Conservation (phyloP, 345 rosid genomes). For the Conringia planisiliqua region DNA sequence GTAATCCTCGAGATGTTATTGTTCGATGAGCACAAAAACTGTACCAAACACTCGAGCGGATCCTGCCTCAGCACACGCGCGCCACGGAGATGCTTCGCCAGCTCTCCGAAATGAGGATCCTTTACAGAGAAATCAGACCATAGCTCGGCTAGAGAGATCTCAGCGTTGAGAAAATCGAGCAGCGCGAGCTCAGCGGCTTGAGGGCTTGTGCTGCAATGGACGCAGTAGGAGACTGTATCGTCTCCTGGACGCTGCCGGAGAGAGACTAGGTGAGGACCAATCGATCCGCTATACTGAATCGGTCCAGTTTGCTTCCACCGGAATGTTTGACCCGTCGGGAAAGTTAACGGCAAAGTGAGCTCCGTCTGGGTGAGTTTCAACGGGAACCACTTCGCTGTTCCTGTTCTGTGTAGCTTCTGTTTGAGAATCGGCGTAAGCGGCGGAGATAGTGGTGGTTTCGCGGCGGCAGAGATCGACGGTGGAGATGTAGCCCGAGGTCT, state of each 20-base stretch:
- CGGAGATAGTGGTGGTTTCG: conserved; percentile 28
- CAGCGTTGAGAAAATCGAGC: conserved; percentile 71
- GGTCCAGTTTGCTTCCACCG: conserved; percentile 84
- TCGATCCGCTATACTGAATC: conserved; percentile 64
- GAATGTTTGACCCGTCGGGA: conserved; percentile 97
- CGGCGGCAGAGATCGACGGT: conserved; percentile 28
- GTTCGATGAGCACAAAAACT: conserved; percentile 89
- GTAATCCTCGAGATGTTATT: conserved; percentile 84
- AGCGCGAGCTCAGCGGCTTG: conserved; percentile 55
- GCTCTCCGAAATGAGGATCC: conserved; percentile 65
- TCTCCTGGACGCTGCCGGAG: conserved; percentile 53
- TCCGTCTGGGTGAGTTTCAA: conserved; percentile 58
- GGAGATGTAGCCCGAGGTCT: conserved; percentile 40
- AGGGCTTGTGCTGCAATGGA: conserved; percentile 50
- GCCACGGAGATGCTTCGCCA: conserved; percentile 58
- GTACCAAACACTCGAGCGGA: conserved; percentile 84
- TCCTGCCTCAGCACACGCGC: conserved; percentile 93
- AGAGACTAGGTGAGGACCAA: conserved; percentile 72
- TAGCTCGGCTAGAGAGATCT: conserved; percentile 49
- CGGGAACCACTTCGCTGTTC: conserved; percentile 47
- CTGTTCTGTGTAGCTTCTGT: conserved; percentile 32
- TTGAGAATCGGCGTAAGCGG: conserved; percentile 34
- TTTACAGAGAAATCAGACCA: conserved; percentile 62
- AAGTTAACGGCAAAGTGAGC: conserved; percentile 72
- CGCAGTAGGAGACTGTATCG: conserved; percentile 49